Percentiles rank a stretch among this genome's conserved stretches.
Conservation (phyloP, 768 basidiomycete species). For the Russula dissimulans region DNA sequence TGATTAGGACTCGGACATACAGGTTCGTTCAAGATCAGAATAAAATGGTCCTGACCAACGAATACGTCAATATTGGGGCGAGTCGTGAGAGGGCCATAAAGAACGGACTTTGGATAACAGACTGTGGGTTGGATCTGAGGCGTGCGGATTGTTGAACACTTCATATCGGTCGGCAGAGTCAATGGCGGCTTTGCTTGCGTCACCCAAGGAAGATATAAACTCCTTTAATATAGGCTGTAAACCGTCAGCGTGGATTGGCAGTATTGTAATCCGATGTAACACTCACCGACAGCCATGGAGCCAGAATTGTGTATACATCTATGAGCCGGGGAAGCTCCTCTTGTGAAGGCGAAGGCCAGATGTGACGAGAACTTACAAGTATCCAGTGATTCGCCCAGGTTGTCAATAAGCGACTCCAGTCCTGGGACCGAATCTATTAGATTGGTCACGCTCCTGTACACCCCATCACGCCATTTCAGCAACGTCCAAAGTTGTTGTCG, state of each 20-base stretch:
- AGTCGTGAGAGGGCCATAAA: no score
- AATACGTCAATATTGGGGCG: background rate
- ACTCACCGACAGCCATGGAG: slow-evolving; percentile 52
- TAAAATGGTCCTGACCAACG: slow-evolving; percentile 52
- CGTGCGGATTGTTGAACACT: slow-evolving; percentile 57
- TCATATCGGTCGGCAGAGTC: slow-evolving; percentile 61
- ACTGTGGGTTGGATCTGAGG: slow-evolving; percentile 68
- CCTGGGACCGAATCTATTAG: slow-evolving; percentile 63
- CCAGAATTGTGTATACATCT: slow-evolving; percentile 60
- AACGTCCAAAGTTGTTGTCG: slow-evolving; percentile 46
- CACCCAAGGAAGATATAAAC: slow-evolving; percentile 45
- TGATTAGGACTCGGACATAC: background rate
- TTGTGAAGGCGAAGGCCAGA: background rate
- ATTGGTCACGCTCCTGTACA: slow-evolving; percentile 43
- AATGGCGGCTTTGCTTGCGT: slow-evolving; percentile 61
- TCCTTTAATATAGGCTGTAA: slow-evolving; percentile 51
- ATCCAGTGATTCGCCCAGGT: slow-evolving; percentile 55
- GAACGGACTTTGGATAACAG: slow-evolving; percentile 48
- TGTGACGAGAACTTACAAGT: slow-evolving; percentile 38
- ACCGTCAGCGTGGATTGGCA: background rate
- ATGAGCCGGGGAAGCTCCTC: background rate
- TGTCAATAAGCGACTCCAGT: slow-evolving; percentile 39
- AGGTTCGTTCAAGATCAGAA: slow-evolving; percentile 62
- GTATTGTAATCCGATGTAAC: background rate
- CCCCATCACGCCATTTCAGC: slow-evolving; percentile 53